Base-by-base conservation (phyloP, 2,329 filamentous ascomycete genomes). In the Sporothrix luriei region DNA sequence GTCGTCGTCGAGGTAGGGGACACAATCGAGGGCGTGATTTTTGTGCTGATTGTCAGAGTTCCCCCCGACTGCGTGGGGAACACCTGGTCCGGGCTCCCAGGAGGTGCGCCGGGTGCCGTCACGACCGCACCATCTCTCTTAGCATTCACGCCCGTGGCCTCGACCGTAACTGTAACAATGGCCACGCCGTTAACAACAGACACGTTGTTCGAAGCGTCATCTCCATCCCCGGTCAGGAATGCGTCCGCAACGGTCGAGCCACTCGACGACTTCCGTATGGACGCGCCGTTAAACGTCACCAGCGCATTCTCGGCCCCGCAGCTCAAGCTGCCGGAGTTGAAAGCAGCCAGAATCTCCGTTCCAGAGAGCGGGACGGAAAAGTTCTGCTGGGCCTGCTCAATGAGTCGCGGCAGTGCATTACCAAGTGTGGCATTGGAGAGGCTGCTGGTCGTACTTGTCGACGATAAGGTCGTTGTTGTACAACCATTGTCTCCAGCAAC, bases 301-400 rank as follows among this genome's bases (percentile, higher is more conserved):
- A 99, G 84, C 0, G 93, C 90, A 75, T 98, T 98, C 78, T 97
- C 91, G 0, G 90, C 88, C 10, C 88, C 87, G 78, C 95, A 99
- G 68, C 91, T 93, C 19, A 97, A 82, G 73, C 90, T 90, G 43
- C 86, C 87, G 6, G 84, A 80, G 75, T 91, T 94, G 78, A 98
- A 92, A 62, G 93, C 86, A 1, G 89, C 88, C 69, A 97, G 80
- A 66, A 98, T 86, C 9, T 84, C 84, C 0, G 87, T 87, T 4
- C 87, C 84, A 57, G 91, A 87, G 0, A 99, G 85, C 0, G 91
- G 87, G 59, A 99, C 86, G 3, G 88, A 89, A 79, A 92, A 98
- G 74, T 92, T 91, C 26, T 80, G 76, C 71, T 87, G 79, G 0
- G 91, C 87, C 59, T 85, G 84, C 14, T 84, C 78, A 69, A 98